Base-by-base conservation (phyloP, 257 asterid genomes). In the Rhazya stricta region DNA sequence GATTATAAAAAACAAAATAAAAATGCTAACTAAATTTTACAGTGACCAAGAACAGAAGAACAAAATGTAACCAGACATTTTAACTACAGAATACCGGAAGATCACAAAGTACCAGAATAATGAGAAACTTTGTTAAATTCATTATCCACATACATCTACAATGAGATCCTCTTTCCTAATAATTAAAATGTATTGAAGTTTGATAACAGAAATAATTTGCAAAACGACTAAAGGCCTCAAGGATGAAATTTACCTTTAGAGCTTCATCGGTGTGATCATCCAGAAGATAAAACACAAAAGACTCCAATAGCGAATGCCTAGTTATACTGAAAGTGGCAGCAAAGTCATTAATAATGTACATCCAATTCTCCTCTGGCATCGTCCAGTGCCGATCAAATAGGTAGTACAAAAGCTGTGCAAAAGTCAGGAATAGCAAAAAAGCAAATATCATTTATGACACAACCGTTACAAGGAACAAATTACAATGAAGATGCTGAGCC, bases 361-460 rank as follows among this genome's bases (percentile, higher is more conserved):
- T 89, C 99, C 97, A 94, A 42, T 81, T 72, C 62, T 87, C 96
- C 37, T 73, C 86, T 36, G 96, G 98, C 63, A 81, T 71, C 62
- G 84, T 88, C 97, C 97, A 91, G 80, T 92, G 94, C 71, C 96
- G 88, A 82, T 94, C 99, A 87, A 89, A 92, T 65, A 94, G 88
- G 84, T 79, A 94, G 86, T 94, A 94, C 91, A 94, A 79, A 80
- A 94, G 89, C 99, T 94, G 81, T 68, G 67, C 57, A 72, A 72
- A 66, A 76, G 90, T 92, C 83, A 76, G 62, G 82, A 84, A 91
- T 82, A 90, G 91, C 57, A 73, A 7, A 85, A 76, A 56, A 42
- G 27, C 18, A 76, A 46, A 70, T 74, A 72, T 43, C 81, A 76
- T 75, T 27, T 65, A 50, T 48, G 43, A n/a, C 29, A 51, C 48